phyloP scores from a whole-genome alignment of 1,139 yeast genomes.

The Sugiyamaella xylanicola region DNA sequence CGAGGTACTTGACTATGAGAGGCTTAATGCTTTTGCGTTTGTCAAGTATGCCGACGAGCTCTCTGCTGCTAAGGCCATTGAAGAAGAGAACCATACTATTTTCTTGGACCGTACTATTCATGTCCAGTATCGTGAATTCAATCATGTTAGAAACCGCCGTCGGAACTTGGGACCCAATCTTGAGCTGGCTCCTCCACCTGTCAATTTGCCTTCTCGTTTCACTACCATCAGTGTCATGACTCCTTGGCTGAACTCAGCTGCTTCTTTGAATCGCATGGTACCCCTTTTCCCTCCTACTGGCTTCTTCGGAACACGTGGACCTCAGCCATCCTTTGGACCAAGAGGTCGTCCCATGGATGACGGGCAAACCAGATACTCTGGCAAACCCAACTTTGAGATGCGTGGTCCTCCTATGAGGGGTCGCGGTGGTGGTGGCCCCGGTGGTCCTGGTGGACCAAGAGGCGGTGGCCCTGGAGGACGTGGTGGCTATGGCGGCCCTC shows the following conservation, averaged over 20 bases:
- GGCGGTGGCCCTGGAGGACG: not conserved
- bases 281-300: not conserved
- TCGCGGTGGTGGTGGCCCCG: constrained; percentile 8
- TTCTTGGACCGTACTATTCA: constrained; percentile 74
- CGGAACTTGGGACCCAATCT: constrained; percentile 24
- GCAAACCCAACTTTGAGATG: not conserved
- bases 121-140: constrained; percentile 75
- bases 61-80: constrained; percentile 37
- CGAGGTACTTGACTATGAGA: constrained; percentile 1
- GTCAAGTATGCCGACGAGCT: constrained; percentile 62
- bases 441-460: not conserved
- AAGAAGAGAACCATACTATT: constrained; percentile 70
- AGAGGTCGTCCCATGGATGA: not conserved
- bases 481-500: not conserved
- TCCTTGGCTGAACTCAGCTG: constrained; percentile 10
- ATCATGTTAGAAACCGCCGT: constrained; percentile 34
- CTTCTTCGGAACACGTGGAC: not conserved
- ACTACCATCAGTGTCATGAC: constrained; percentile 10
- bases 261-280: not conserved
- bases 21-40: constrained; percentile 63
- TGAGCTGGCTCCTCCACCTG: constrained; percentile 36
- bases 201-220: constrained; percentile 28
- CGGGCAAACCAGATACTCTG: not conserved
- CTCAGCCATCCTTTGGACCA: not conserved
- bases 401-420: constrained; percentile 12